Evolutionary conservation across 169 alveolate genomes (phyloP).

Genomic region (Eimeria praecox): DNA sequence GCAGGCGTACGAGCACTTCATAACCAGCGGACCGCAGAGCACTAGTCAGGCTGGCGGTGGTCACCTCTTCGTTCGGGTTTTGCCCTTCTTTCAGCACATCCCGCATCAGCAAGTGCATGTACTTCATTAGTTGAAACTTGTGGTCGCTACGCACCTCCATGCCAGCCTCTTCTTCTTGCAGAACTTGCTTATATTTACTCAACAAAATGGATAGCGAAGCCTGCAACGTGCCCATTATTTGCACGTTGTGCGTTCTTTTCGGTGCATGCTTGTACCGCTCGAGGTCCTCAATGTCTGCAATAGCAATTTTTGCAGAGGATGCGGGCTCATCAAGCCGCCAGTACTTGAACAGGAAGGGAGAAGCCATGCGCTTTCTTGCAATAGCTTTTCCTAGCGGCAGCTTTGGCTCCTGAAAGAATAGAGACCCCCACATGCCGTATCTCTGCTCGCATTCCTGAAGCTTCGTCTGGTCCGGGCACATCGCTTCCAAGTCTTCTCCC

Average conservation of each 20-base stretch:
- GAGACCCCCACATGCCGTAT: constrained; percentile 77
- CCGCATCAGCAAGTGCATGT: not conserved
- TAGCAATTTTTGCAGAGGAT: constrained; percentile 5
- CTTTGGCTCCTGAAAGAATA: constrained; percentile 16
- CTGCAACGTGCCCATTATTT: not conserved
- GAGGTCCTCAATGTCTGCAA: constrained; percentile 37
- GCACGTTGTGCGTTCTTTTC: not conserved
- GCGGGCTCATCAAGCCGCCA: constrained; percentile 4
- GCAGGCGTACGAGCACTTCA: not conserved
- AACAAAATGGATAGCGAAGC: not conserved
- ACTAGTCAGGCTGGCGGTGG: not conserved
- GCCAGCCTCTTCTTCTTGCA: constrained; percentile 21
- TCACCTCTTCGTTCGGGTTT: not conserved
- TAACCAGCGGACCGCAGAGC: constrained; percentile 1
- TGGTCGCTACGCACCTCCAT: not conserved
- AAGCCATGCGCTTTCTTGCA: constrained; percentile 22
- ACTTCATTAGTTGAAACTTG: constrained; percentile 54
- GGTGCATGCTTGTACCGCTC: not conserved
- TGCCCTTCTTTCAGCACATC: not conserved
- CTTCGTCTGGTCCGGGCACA: not conserved
- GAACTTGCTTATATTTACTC: constrained; percentile 38
- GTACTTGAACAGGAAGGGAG: constrained; percentile 61
- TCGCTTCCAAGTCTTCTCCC: not conserved
- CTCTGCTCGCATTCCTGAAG: constrained; percentile 31
- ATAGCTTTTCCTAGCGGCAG: not conserved